These are phyloP conservation scores for Umbellularia californica DNA, from an alignment of 164 flowering plant genomes.

Conservation along the genomic window DNA sequence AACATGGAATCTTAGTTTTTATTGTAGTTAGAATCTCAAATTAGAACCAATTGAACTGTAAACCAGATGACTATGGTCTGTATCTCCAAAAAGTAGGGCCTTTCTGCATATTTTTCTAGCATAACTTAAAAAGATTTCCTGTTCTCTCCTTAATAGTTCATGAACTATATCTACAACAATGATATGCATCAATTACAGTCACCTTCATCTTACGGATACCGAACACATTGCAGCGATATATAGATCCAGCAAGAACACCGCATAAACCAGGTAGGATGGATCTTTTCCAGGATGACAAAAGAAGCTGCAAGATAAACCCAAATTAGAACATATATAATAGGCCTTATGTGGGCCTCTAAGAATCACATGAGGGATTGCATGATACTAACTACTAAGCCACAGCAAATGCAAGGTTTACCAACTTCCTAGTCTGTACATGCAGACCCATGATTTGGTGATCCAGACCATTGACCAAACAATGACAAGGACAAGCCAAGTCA, in stretches of 20 bases:
- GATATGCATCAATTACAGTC: background rate
- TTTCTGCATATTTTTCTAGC: too few species aligned
- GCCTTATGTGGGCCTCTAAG: background rate
- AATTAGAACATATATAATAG: background rate
- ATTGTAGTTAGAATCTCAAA: too few species aligned
- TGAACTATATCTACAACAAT: background rate
- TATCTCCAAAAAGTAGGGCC: too few species aligned
- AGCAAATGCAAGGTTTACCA: background rate
- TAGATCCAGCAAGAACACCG: constrained; percentile 80
- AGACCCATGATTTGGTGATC: background rate
- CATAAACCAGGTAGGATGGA: constrained; percentile 82
- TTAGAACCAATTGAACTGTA: too few species aligned
- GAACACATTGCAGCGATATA: constrained; percentile 69
- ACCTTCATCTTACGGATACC: constrained; percentile 83
- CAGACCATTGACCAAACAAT: too few species aligned
- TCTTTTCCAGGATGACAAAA: constrained; percentile 88
- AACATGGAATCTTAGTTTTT: too few species aligned
- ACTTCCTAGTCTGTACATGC: background rate
- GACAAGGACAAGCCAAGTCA: too few species aligned
- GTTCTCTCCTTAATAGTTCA: too few species aligned
- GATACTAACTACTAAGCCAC: background rate
- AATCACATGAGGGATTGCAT: background rate
- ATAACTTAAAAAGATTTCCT: too few species aligned
- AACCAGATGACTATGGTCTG: too few species aligned
- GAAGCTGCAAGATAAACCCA: constrained; percentile 51